phyloP scores from a whole-genome alignment of 306 rosid genomes.

The Medicago arabica region DNA sequence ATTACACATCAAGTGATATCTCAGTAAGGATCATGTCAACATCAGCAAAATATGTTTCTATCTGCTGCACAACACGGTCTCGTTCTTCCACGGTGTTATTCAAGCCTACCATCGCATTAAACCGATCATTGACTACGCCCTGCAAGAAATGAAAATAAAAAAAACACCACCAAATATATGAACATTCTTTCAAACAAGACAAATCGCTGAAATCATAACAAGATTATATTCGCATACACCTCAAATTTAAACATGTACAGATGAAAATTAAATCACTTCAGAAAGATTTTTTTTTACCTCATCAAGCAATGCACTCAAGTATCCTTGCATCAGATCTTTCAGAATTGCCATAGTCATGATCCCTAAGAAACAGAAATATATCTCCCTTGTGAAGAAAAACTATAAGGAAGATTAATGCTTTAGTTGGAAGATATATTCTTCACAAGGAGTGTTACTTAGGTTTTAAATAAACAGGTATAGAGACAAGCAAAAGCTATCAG shows the following conservation, averaged over 20 bases:
- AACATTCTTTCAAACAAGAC: too few species aligned
- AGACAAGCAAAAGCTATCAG: constrained; percentile 8
- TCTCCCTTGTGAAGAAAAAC: constrained; percentile 30
- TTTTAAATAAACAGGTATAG: background rate
- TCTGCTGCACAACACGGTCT: constrained; percentile 40
- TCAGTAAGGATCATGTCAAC: constrained; percentile 52
- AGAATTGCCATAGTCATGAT: constrained; percentile 65
- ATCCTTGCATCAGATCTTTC: constrained; percentile 57
- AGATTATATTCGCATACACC: background rate
- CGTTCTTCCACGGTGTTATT: constrained; percentile 40
- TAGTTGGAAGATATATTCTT: constrained; percentile 35
- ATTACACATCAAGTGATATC: constrained; percentile 52
- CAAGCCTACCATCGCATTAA: constrained; percentile 38
- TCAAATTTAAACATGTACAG: too few species aligned
- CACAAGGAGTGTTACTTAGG: background rate
- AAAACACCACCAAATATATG: background rate
- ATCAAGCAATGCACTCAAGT: constrained; percentile 49
- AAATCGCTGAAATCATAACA: background rate
- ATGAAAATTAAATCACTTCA: background rate
- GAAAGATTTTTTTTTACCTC: constrained; percentile 48
- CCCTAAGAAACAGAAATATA: constrained; percentile 12
- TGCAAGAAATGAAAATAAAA: constrained; percentile 42
- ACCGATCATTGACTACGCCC: constrained; percentile 56
- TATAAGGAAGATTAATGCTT: constrained; percentile 2
- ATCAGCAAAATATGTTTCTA: constrained; percentile 50